Evolutionary conservation across 768 basidiomycete genomes (phyloP).

Genomic region (Floccularia luteovirens): DNA sequence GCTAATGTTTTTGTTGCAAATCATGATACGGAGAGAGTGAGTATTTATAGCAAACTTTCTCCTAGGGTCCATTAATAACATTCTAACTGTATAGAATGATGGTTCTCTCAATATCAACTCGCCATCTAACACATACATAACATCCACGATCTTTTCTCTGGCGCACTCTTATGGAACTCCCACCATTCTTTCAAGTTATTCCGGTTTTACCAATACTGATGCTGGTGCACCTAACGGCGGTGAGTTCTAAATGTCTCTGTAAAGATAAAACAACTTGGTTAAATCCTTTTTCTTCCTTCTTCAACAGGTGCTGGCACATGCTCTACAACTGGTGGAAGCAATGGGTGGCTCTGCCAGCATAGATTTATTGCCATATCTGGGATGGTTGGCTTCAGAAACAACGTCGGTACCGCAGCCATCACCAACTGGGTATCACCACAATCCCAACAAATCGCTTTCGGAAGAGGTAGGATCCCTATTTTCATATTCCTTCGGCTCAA

Average conservation of each 20-base stretch:
- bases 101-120: slow-evolving; percentile 51
- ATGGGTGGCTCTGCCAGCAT: slow-evolving; percentile 65
- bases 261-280: neutral
- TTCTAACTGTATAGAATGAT: slow-evolving; percentile 29
- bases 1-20: slow-evolving; percentile 66
- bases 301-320: slow-evolving; percentile 46
- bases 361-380: slow-evolving; percentile 49
- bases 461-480: slow-evolving; percentile 51
- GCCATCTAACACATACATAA: slow-evolving; percentile 55
- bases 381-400: slow-evolving; percentile 60
- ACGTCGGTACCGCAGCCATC: slow-evolving; percentile 41
- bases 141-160: slow-evolving; percentile 55
- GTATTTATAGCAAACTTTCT: slow-evolving; percentile 3
- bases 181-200: slow-evolving; percentile 54
- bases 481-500: slow-evolving; percentile 1
- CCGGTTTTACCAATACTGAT: slow-evolving; percentile 35
- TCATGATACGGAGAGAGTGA: slow-evolving; percentile 61
- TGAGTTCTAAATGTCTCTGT: slow-evolving; percentile 7
- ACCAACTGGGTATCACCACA: slow-evolving; percentile 53
- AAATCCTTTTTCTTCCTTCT: neutral
- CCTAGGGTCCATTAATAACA: neutral
- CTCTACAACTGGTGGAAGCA: slow-evolving; percentile 36
- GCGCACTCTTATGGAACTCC: slow-evolving; percentile 65
- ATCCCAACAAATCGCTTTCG: slow-evolving; percentile 58
- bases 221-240: slow-evolving; percentile 57